Evolutionary conservation across 192 early-diverging fungal species (phyloP).

Genomic region (Dimargaris cristalligena): DNA sequence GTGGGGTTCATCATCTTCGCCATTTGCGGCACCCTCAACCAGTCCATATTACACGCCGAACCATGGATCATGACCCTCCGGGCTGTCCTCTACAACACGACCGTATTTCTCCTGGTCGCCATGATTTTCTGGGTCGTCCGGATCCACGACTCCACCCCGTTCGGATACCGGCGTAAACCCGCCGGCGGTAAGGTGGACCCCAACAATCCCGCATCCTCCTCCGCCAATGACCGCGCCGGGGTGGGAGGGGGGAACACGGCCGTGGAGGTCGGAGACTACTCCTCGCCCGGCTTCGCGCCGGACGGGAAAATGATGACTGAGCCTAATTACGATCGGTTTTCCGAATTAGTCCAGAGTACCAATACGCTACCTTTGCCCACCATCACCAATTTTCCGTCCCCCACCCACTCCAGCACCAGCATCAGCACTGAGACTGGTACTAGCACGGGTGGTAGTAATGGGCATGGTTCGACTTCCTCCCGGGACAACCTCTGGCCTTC

Average conservation of each 20-base stretch:
- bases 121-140: slow-evolving; percentile 9
- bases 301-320: background rate
- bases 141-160: slow-evolving; percentile 1
- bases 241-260: background rate
- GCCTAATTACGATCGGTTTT: background rate
- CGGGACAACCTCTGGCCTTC: no score
- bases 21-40: slow-evolving; percentile 5
- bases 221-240: background rate
- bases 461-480: no score
- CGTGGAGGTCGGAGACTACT: background rate
- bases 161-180: background rate
- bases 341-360: background rate
- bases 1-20: slow-evolving; percentile 8
- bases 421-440: no score
- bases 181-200: no score
- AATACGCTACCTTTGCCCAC: background rate
- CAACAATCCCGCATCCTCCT: background rate
- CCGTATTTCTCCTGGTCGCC: slow-evolving; percentile 1
- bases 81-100: slow-evolving; percentile 6
- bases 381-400: background rate
- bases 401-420: no score
- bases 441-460: no score
- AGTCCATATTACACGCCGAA: slow-evolving; percentile 1
- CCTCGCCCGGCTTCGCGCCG: background rate
- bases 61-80: slow-evolving; percentile 10